These are phyloP conservation scores for Venturia effusa DNA, from an alignment of 2,329 filamentous ascomycete species.

Conservation along the genomic window DNA sequence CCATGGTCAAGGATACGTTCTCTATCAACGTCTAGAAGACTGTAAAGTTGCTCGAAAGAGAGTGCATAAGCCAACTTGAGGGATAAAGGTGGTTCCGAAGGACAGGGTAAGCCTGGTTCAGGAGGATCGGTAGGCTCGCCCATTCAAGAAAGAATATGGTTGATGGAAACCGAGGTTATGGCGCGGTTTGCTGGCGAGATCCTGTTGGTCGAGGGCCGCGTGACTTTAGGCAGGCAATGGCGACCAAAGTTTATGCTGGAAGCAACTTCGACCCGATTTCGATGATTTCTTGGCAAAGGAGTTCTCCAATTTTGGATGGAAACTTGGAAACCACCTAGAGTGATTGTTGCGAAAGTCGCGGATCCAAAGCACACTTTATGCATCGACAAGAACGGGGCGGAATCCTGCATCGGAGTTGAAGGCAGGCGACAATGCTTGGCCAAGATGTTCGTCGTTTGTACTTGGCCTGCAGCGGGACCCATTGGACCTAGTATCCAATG, in stretches of 20 bases:
- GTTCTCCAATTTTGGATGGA: neutral
- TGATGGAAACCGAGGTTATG: neutral
- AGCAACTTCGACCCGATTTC: neutral
- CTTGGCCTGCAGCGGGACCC: neutral
- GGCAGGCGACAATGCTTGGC: neutral
- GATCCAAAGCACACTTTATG: neutral
- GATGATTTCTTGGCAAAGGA: neutral
- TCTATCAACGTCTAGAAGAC: neutral
- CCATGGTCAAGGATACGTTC: slow-evolving; percentile 36
- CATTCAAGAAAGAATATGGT: neutral
- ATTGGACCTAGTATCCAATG: neutral
- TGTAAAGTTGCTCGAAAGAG: neutral
- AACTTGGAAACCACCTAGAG: neutral
- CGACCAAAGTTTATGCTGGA: neutral
- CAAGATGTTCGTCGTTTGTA: neutral
- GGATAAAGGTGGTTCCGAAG: neutral
- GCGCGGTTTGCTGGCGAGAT: neutral
- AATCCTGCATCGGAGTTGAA: neutral
- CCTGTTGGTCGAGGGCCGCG: neutral
- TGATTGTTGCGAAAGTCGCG: neutral
- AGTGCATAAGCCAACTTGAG: neutral
- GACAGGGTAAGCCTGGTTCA: neutral
- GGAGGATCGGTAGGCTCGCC: neutral
- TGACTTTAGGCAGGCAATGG: neutral
- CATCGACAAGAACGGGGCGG: neutral